These are phyloP conservation scores for Bidens hawaiensis DNA, from an alignment of 140 eudicot genomes.

Conservation along the genomic window DNA sequence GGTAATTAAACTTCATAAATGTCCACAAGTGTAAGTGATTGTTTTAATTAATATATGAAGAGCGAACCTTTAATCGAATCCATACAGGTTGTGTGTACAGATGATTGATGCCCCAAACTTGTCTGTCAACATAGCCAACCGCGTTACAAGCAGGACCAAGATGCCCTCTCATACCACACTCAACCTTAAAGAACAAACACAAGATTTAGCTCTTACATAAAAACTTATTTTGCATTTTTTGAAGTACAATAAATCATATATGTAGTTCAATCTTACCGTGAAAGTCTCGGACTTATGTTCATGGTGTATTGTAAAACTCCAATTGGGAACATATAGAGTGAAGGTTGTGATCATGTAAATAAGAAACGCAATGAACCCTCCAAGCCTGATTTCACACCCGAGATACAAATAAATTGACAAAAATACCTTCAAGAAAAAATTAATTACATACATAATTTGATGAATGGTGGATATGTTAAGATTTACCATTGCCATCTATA, in stretches of 20 bases:
- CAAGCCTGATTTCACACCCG: slow-evolving; percentile 44
- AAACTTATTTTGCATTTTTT: no score
- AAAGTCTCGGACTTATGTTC: slow-evolving; percentile 27
- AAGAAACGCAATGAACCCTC: slow-evolving; percentile 59
- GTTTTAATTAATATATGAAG: neutral
- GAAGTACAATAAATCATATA: neutral
- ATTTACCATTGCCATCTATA: neutral
- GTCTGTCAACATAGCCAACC: slow-evolving; percentile 85
- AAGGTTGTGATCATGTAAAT: slow-evolving; percentile 65
- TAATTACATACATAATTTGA: no score
- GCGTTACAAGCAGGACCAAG: slow-evolving; percentile 93
- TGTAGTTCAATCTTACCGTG: slow-evolving; percentile 33
- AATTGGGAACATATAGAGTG: slow-evolving; percentile 64
- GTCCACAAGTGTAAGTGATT: neutral
- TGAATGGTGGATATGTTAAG: neutral
- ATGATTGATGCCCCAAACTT: slow-evolving; percentile 90
- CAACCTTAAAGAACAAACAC: slow-evolving; percentile 37
- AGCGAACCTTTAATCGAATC: slow-evolving; percentile 64
- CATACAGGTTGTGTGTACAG: slow-evolving; percentile 67
- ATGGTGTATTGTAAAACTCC: slow-evolving; percentile 51
- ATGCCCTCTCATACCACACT: slow-evolving; percentile 94
- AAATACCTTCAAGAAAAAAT: no score
- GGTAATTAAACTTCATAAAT: neutral
- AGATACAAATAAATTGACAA: neutral
- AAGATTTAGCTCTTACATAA: neutral